Base-by-base conservation (phyloP, 2,329 filamentous ascomycete genomes). In the Cordyceps tenuipes region DNA sequence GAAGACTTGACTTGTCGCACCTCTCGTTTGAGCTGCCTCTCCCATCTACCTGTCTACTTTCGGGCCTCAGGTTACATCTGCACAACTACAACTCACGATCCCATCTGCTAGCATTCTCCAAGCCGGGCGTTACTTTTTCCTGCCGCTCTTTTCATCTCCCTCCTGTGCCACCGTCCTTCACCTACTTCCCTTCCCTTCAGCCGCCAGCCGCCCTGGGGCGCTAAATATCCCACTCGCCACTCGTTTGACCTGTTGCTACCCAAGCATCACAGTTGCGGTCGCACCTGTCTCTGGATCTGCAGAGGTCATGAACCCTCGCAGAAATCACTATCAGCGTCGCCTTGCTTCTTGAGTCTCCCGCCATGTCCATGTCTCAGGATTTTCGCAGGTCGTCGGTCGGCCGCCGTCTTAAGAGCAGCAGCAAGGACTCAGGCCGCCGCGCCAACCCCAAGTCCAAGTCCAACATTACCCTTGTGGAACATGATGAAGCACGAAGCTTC, bases 401-500 rank as follows among this genome's bases (percentile, higher is more conserved):
- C 66, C 77, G 78, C 64, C 77, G 79, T 61, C 65, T 78, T 61
- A 70, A 70, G 44, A 71, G 74, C 63, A 76, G 75, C 70, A 79
- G 69, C 71, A 76, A 66, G 69, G 72, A 71, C 67, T 72, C 62
- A 67, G 75, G 66, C 67, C 73, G 74, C 61, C 76, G 80, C 64
- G 70, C 76, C 10, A 68, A 71, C 39, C 83, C 83, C 52, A 76
- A 73, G 64, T 84, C 83, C 52, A 76, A 73, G 63, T 72, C 76
- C 51, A 75, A 78, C 63, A 71, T 76, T 53, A 70, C 76, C 56
- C 72, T 77, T 58, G 78, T 86, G 64, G 81, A 79, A 66, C 79
- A 84, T 71, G 89, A 95, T 67, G 91, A 97, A 75, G 92, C 91
- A 70, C 96, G 95, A 76, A 89, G 86, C 64, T 96, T 91, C 75